Evolutionary conservation across 1,284 basidiomycete species (phyloP).

Genomic region (Moniliophthora roreri): DNA sequence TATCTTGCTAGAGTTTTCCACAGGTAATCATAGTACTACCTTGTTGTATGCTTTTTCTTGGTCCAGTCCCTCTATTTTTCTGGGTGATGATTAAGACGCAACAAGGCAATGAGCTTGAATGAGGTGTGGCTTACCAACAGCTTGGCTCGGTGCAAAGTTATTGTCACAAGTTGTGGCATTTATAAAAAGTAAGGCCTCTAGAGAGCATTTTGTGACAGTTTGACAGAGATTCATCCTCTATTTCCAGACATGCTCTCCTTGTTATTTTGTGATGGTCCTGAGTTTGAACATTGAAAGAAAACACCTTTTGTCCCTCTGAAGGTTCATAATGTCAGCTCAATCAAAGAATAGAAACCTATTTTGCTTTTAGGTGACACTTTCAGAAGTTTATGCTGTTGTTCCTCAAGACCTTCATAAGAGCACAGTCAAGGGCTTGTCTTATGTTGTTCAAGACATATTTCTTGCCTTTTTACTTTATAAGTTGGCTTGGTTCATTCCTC

Average conservation of each 20-base stretch:
- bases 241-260: neutral
- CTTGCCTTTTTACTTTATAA: constrained; percentile 10
- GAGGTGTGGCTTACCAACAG: too few relatives aligned
- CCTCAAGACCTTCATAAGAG: constrained; percentile 9
- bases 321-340: neutral
- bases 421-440: constrained; percentile 12
- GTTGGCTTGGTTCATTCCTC: constrained; percentile 5
- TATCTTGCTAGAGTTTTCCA: constrained; percentile 12
- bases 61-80: constrained; percentile 4
- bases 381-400: constrained; percentile 9
- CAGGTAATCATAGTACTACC: constrained; percentile 17
- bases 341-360: constrained; percentile 31
- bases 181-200: too few relatives aligned
- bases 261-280: constrained; percentile 4
- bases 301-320: constrained; percentile 5
- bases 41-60: neutral
- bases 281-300: neutral
- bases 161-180: too few relatives aligned
- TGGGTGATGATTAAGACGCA: too few relatives aligned
- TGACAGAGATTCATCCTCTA: too few relatives aligned
- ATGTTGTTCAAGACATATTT: constrained; percentile 7
- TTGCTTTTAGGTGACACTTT: constrained; percentile 18
- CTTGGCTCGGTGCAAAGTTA: too few relatives aligned
- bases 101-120: too few relatives aligned
- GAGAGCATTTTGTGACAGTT: too few relatives aligned